A percentile compares a stretch with the other conserved stretches of the same genome.
phyloP scores from a whole-genome alignment of 768 basidiomycete species.

The Strobilomyces dryophilus region DNA sequence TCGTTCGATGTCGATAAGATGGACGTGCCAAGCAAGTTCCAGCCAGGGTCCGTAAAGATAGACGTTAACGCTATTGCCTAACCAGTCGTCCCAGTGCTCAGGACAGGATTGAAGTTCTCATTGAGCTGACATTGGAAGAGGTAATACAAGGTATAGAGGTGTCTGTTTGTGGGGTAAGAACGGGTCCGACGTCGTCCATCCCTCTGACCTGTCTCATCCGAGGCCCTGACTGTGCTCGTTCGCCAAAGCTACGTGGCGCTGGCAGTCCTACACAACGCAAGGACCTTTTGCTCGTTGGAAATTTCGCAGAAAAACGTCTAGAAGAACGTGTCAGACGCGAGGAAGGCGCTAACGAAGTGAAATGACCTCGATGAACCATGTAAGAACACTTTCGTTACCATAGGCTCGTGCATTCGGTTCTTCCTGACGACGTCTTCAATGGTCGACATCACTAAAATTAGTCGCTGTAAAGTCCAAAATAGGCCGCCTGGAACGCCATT shows the following conservation, averaged over 20 bases:
- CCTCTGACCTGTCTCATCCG: conserved; percentile 78
- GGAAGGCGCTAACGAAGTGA: background rate
- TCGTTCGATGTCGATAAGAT: conserved; percentile 97
- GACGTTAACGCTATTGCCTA: conserved; percentile 37
- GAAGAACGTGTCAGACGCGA: background rate
- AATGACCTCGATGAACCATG: conserved; percentile 82
- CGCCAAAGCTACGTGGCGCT: conserved; percentile 78
- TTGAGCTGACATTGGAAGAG: conserved; percentile 78
- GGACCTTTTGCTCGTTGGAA: conserved; percentile 61
- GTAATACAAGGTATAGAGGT: conserved; percentile 92
- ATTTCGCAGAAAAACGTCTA: conserved; percentile 88
- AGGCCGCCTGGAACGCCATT: conserved; percentile 98
- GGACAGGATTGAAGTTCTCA: conserved; percentile 37
- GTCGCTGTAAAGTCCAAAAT: conserved; percentile 85
- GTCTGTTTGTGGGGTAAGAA: conserved; percentile 39
- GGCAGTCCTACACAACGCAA: conserved; percentile 74
- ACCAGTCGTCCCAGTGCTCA: conserved; percentile 4
- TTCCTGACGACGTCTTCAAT: conserved; percentile 33
- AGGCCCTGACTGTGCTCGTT: conserved; percentile 87
- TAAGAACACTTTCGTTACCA: conserved; percentile 95
- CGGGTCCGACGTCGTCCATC: background rate
- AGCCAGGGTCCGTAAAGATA: conserved; percentile 89
- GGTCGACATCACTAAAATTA: conserved; percentile 25
- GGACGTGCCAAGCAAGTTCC: conserved; percentile 73
- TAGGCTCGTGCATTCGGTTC: conserved; percentile 93